Evolutionary conservation across 2,329 filamentous ascomycete species (phyloP).

Genomic region (Penicillium janthinellum): DNA sequence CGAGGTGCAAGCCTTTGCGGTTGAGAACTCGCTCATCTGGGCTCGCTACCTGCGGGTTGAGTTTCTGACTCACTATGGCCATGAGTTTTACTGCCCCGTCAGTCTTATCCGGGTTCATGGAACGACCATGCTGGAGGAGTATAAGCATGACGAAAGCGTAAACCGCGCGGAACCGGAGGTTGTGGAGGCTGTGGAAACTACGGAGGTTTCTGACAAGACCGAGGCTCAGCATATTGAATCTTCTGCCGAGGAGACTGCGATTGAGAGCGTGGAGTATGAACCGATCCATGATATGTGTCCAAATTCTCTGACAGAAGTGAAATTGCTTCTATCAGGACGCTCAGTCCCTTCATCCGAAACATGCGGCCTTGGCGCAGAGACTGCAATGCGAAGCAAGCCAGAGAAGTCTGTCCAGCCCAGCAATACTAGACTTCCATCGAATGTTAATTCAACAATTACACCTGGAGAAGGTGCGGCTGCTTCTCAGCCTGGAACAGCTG

Average conservation of each 20-base stretch:
- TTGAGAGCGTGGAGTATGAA: constrained; percentile 8
- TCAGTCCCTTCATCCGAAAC: constrained; percentile 6
- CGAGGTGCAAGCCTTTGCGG: constrained; percentile 89
- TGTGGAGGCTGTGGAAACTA: constrained; percentile 50
- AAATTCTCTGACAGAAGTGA: constrained; percentile 16
- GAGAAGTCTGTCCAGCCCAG: constrained; percentile 19
- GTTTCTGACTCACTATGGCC: constrained; percentile 90
- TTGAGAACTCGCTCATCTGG: constrained; percentile 96
- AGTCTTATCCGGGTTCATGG: constrained; percentile 91
- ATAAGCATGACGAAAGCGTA: constrained; percentile 79
- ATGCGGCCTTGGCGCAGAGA: constrained; percentile 23
- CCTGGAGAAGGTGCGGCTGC: constrained; percentile 8
- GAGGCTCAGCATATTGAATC: constrained; percentile 23
- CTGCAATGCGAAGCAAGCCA: constrained; percentile 3
- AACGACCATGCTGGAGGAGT: constrained; percentile 91
- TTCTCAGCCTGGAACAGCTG: constrained; percentile 6
- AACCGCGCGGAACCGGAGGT: constrained; percentile 60
- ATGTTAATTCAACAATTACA: constrained; percentile 10
- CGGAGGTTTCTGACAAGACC: constrained; percentile 19
- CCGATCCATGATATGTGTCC: constrained; percentile 18
- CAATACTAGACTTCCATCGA: constrained; percentile 23
- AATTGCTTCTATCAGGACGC: constrained; percentile 15
- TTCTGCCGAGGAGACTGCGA: constrained; percentile 22
- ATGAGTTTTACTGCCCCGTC: constrained; percentile 93
- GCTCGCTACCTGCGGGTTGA: constrained; percentile 90